A percentile compares a stretch with the other conserved stretches of the same genome.
Evolutionary conservation across 306 rosid species (phyloP).

Genomic region (Malus domestica): ASM211411v1 NC_041801.1:7604501-7605000

Average conservation of each 20-base stretch:
- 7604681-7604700: slow-evolving; percentile 99
- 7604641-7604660: slow-evolving; percentile 91
- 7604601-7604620: slow-evolving; percentile 98
- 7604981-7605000: slow-evolving; percentile 99
- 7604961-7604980: slow-evolving; percentile 97
- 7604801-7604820: slow-evolving; percentile 2
- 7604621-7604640: slow-evolving; percentile 97
- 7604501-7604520: slow-evolving; percentile 90
- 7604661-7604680: slow-evolving; percentile 97
- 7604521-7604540: slow-evolving; percentile 99
- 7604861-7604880: neutral
- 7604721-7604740: slow-evolving; percentile 23
- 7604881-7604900: neutral
- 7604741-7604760: neutral
- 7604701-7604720: slow-evolving; percentile 31
- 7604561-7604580: slow-evolving; percentile 85
- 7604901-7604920: slow-evolving; percentile 75
- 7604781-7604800: slow-evolving; percentile 6
- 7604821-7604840: neutral
- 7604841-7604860: neutral
- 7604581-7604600: slow-evolving; percentile 97
- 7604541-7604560: slow-evolving; percentile 84
- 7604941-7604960: slow-evolving; percentile 98
- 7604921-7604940: slow-evolving; percentile 85
- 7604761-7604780: slow-evolving; percentile 10